These are phyloP conservation scores for Noccaea bulbosa DNA, from an alignment of 345 rosid genomes.

Conservation along the genomic window DNA sequence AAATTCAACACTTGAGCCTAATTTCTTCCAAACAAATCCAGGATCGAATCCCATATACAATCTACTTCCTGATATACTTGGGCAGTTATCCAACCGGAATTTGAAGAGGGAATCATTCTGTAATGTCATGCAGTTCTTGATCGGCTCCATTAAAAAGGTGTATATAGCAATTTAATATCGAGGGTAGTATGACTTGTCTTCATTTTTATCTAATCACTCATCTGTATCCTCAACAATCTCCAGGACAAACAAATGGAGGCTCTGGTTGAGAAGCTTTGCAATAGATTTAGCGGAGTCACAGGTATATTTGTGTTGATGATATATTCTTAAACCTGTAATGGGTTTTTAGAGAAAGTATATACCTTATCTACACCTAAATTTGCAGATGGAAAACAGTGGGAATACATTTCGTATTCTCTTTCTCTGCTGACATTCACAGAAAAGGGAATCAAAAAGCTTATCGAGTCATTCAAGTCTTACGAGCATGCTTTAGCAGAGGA, in stretches of 20 bases:
- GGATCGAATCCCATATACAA: conserved; percentile 97
- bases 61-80: conserved; percentile 93
- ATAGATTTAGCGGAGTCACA: conserved; percentile 88
- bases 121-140: conserved; percentile 94
- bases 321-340: conserved; percentile 4
- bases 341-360: conserved; percentile 2
- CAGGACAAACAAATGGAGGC: conserved; percentile 99
- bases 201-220: conserved; percentile 21
- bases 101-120: conserved; percentile 77
- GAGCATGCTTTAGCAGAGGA: conserved; percentile 85
- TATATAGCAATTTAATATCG: conserved; percentile 17
- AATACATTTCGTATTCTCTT: conserved; percentile 90
- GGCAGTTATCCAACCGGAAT: conserved; percentile 76
- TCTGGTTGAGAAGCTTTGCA: conserved; percentile 97
- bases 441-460: conserved; percentile 88
- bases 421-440: conserved; percentile 92
- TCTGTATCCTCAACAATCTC: conserved; percentile 23
- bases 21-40: conserved; percentile 44
- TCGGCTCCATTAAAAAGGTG: conserved; percentile 96
- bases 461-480: conserved; percentile 81
- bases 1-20: conserved; percentile 33
- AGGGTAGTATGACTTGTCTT: conserved; percentile 33
- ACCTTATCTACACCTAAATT: conserved; percentile 31
- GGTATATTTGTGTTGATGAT: conserved; percentile 50
- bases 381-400: conserved; percentile 91